These are phyloP conservation scores for Fragaria vesca DNA, from an alignment of 306 rosid genomes.

Conservation along the genomic window DNA sequence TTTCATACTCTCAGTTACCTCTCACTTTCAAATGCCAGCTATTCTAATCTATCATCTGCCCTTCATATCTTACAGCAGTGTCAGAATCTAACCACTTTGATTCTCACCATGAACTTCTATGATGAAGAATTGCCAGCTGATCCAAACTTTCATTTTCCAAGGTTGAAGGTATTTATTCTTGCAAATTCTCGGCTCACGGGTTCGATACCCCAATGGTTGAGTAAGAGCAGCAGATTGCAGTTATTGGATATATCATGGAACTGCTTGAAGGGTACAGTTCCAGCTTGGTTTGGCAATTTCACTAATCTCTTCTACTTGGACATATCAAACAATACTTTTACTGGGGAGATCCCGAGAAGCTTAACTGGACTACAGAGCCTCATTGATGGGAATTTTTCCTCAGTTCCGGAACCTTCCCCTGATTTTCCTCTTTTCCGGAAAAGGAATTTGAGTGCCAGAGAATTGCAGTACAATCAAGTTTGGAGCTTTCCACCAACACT, in stretches of 20 bases:
- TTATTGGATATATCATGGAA: constrained; percentile 59
- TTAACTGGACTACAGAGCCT: constrained; percentile 35
- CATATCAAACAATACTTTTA: constrained; percentile 53
- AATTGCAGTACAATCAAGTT: constrained; percentile 47
- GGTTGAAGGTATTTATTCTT: constrained; percentile 37
- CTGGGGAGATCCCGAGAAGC: constrained; percentile 40
- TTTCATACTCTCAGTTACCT: constrained; percentile 36
- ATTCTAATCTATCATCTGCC: constrained; percentile 35
- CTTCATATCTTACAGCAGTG: constrained; percentile 39
- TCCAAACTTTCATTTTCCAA: constrained; percentile 31
- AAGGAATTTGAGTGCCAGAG: constrained; percentile 32
- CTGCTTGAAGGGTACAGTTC: constrained; percentile 38
- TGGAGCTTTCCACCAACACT: constrained; percentile 50
- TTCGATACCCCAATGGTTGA: constrained; percentile 51
- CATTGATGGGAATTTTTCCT: constrained; percentile 12
- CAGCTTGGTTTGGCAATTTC: constrained; percentile 45
- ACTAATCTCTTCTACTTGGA: constrained; percentile 49
- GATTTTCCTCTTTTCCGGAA: constrained; percentile 47
- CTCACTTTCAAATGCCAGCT: constrained; percentile 42
- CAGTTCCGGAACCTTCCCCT: constrained; percentile 26
- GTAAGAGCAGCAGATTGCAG: constrained; percentile 33
- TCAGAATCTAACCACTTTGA: constrained; percentile 45
- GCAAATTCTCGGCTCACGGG: constrained; percentile 51
- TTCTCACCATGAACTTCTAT: constrained; percentile 46
- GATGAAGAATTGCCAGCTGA: constrained; percentile 42